Conservation (phyloP, 768 basidiomycete genomes). For the Boletales sp. region DNA sequence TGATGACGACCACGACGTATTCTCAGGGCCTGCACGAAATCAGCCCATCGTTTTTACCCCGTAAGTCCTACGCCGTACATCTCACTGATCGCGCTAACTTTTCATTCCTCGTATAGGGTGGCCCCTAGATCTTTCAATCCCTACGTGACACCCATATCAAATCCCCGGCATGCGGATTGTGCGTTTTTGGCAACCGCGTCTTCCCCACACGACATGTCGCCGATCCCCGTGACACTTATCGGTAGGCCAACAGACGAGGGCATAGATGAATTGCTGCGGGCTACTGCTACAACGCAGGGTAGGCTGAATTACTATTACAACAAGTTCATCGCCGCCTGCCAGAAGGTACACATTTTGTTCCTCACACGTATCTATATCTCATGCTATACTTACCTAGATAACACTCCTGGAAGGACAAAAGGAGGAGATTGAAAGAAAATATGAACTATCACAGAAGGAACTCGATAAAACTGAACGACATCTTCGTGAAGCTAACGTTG, state of each 20-base stretch:
- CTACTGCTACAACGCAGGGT: constrained; percentile 15
- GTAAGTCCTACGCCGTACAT: constrained; percentile 7
- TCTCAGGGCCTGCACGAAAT: background rate
- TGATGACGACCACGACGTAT: background rate
- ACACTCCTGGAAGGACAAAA: constrained; percentile 14
- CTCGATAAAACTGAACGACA: constrained; percentile 18
- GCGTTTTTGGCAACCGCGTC: background rate
- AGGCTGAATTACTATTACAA: constrained; percentile 9
- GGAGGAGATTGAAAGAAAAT: constrained; percentile 13
- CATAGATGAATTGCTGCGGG: constrained; percentile 10
- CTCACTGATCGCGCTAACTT: background rate
- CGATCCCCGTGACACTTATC: background rate
- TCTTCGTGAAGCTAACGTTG: constrained; percentile 15
- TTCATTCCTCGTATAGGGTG: constrained; percentile 1
- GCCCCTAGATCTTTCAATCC: constrained; percentile 19
- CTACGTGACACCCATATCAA: constrained; percentile 26
- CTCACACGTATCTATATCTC: constrained; percentile 2
- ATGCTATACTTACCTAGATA: constrained; percentile 6
- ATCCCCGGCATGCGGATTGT: constrained; percentile 12
- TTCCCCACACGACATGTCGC: constrained; percentile 1
- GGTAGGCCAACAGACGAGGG: background rate
- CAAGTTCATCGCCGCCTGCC: constrained; percentile 9
- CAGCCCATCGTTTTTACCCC: constrained; percentile 12
- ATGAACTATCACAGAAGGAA: constrained; percentile 9
- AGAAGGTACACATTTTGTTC: constrained; percentile 5